These are phyloP conservation scores for Astrocystis sublimbata DNA, from an alignment of 495 filamentous ascomycete species.

Conservation along the genomic window DNA sequence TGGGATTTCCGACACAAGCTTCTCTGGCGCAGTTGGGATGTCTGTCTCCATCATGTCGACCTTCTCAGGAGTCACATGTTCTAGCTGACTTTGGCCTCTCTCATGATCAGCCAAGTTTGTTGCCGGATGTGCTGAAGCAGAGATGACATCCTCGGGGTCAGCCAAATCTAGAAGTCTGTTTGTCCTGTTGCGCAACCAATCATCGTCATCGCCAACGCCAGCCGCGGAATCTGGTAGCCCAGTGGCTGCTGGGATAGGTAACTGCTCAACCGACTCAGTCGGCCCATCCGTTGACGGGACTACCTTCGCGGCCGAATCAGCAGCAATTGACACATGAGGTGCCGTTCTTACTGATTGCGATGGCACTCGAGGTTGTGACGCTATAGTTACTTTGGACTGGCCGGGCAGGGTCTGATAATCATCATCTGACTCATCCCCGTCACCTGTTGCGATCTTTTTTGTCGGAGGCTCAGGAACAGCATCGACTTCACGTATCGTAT, in stretches of 20 bases:
- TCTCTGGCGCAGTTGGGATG: constrained; percentile 27
- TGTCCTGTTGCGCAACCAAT: constrained; percentile 94
- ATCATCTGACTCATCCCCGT: constrained; percentile 59
- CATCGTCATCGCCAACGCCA: constrained; percentile 63
- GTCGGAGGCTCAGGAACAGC: constrained; percentile 50
- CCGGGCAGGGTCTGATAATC: constrained; percentile 64
- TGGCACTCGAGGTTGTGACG: not conserved
- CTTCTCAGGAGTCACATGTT: not conserved
- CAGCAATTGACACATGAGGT: not conserved
- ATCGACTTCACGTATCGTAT: constrained; percentile 55
- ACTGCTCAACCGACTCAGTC: constrained; percentile 13
- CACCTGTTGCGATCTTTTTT: constrained; percentile 44
- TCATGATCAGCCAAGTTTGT: constrained; percentile 6
- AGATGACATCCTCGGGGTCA: constrained; percentile 54
- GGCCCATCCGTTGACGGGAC: not conserved
- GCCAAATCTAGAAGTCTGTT: constrained; percentile 83
- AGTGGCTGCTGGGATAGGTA: not conserved
- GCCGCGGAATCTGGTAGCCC: not conserved
- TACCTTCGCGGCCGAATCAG: not conserved
- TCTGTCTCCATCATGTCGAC: constrained; percentile 19
- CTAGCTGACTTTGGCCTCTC: not conserved
- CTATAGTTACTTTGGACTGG: constrained; percentile 17
- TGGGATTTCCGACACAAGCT: constrained; percentile 26
- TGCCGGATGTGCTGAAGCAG: constrained; percentile 25
- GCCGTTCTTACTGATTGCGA: not conserved